A percentile compares a stretch with the other conserved stretches of the same genome.
Evolutionary conservation across 768 basidiomycete genomes (phyloP).

Genomic region (Pleurotus ostreatus): DNA sequence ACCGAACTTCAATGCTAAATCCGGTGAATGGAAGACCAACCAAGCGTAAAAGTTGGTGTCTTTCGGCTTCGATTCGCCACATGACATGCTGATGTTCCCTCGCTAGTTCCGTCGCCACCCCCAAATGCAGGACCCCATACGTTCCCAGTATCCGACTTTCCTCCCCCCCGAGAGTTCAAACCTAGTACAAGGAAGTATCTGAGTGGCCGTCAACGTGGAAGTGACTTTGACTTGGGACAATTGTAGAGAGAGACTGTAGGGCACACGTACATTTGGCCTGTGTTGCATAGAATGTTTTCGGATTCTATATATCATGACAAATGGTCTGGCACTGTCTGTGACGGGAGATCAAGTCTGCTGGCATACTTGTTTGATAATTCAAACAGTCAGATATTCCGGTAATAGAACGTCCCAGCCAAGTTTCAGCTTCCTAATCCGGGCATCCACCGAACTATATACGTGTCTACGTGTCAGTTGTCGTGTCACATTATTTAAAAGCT

Average conservation of each 20-base stretch:
- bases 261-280: conserved; percentile 2
- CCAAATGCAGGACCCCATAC: conserved; percentile 64
- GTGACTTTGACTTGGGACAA: conserved; percentile 56
- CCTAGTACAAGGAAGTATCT: conserved; percentile 49
- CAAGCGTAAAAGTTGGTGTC: conserved; percentile 46
- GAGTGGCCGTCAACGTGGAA: conserved; percentile 66
- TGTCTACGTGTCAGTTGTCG: conserved; percentile 49
- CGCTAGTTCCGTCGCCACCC: conserved; percentile 44
- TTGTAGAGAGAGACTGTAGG: conserved; percentile 22
- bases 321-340: no score
- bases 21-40: conserved; percentile 19
- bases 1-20: conserved; percentile 8
- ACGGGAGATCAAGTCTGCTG: neutral
- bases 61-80: neutral
- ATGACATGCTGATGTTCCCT: conserved; percentile 13
- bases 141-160: conserved; percentile 77
- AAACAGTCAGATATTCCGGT: neutral
- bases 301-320: neutral
- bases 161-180: conserved; percentile 66
- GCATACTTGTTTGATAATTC: conserved; percentile 2
- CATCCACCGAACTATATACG: conserved; percentile 5
- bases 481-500: conserved; percentile 8
- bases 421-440: conserved; percentile 5
- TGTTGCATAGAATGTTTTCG: conserved; percentile 5
- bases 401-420: neutral